Conservation (phyloP, 2,329 filamentous ascomycete genomes). For the Aspergillus aculeatus region DNA sequence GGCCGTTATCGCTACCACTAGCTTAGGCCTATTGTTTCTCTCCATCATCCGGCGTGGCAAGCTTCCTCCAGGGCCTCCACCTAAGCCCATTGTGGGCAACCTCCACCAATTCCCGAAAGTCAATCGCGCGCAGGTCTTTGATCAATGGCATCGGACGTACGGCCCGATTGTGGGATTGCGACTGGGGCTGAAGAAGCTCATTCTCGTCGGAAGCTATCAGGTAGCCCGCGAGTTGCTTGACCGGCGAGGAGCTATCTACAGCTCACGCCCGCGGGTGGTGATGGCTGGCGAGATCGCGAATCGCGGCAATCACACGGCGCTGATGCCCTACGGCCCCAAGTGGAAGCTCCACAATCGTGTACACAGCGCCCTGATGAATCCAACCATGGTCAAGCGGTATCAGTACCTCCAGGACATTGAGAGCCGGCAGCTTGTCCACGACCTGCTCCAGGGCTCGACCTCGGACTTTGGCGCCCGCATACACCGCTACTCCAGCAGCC, state of each 20-base stretch:
- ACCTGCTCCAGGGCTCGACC: slow-evolving; percentile 36
- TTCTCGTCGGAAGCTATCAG: neutral
- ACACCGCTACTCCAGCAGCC: slow-evolving; percentile 50
- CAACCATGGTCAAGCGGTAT: slow-evolving; percentile 36
- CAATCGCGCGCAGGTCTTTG: neutral
- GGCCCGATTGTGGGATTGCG: neutral
- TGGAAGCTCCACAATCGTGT: slow-evolving; percentile 38
- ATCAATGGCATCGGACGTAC: neutral
- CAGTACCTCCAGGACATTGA: slow-evolving; percentile 48
- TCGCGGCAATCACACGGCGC: neutral
- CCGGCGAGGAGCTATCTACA: neutral
- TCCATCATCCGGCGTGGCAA: too few relatives aligned
- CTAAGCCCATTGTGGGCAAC: neutral
- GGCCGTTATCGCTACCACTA: too few relatives aligned
- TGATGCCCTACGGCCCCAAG: neutral
- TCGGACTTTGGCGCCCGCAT: slow-evolving; percentile 47
- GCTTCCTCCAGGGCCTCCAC: too few relatives aligned
- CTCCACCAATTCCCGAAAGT: neutral
- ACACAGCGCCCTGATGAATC: slow-evolving; percentile 35
- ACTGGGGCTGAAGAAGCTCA: neutral
- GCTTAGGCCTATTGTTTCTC: too few relatives aligned
- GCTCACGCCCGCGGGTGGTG: neutral
- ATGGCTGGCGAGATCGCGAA: neutral
- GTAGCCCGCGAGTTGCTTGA: neutral
- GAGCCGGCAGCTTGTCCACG: slow-evolving; percentile 45